Base-by-base conservation (phyloP, 2,329 filamentous ascomycete species). In the Lecanicillium sp. region DNA sequence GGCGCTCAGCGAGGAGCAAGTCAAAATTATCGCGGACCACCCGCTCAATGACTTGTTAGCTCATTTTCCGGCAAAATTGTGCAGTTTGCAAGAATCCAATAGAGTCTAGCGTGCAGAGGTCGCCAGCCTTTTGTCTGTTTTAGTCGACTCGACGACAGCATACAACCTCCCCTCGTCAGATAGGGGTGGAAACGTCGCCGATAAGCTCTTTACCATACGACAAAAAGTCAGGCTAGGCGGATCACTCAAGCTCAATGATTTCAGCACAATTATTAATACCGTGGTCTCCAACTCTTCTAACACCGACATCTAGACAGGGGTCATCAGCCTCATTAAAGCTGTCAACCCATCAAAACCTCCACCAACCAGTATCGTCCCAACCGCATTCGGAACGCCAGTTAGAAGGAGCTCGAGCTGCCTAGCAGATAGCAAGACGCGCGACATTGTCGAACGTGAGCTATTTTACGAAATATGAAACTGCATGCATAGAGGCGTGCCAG, bases 1-100 rank as follows among this genome's bases (percentile, higher is more conserved):
- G 42, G 22, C 39, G 27, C 39, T 44, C 15, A 36, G 11, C 22
- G 31, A 44, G 31, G 38, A 44, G 19, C 42, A 41, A 31, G 36
- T 39, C 42, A 41, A 41, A 22, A 38, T 44, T 18, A 44, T 44
- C 17, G 34, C 39, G 14, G 36, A 39, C 9, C 13, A 41, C 25
- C 42, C 39, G 22, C 42, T 44, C 17, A 28, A 39, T 41, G 42
- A 41, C 27, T 33, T 32, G n/a, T 29, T 44, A 7, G 20, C 25
- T 35, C 8, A 9, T 9, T 35, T 39, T 33, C 29, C 17, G 12
- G 22, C 10, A n/a, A 41, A 41, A 36, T 29, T 44, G 19, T 31
- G 25, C 28, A 31, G 33, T 36, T 35, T 44, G 14, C 14, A 30
- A 32, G 17, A 37, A 37, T 14, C 27, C 29, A n/a, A 29, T 20